These are phyloP conservation scores for Nicotiana otophora DNA, from an alignment of 257 asterid species.

Conservation along the genomic window DNA sequence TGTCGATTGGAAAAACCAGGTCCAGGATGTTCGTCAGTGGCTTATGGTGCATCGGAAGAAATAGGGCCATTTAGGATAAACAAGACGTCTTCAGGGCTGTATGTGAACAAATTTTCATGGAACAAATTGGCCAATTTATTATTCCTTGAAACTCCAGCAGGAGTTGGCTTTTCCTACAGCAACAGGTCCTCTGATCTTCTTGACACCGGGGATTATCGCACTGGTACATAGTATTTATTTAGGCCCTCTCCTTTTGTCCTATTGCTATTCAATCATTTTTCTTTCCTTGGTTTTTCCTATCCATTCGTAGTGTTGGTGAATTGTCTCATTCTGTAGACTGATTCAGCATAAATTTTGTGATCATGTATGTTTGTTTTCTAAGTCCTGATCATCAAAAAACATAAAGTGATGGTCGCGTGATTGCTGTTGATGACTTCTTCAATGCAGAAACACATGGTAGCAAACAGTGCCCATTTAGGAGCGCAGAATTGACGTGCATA, in stretches of 20 bases:
- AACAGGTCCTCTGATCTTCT: slow-evolving; percentile 75
- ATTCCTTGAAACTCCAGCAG: slow-evolving; percentile 90
- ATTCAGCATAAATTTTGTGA: background rate
- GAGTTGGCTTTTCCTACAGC: slow-evolving; percentile 86
- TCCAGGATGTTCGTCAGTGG: slow-evolving; percentile 97
- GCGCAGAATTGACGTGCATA: background rate
- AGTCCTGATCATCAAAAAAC: background rate
- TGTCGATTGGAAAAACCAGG: slow-evolving; percentile 30
- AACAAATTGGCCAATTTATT: slow-evolving; percentile 71
- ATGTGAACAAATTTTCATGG: slow-evolving; percentile 80
- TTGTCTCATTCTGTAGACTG: background rate
- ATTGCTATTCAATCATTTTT: background rate
- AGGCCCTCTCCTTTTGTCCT: background rate
- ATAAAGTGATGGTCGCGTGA: background rate
- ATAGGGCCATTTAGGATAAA: slow-evolving; percentile 80
- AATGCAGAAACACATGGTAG: background rate
- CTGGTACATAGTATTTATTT: slow-evolving; percentile 36
- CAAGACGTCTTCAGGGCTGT: slow-evolving; percentile 53
- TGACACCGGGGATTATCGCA: slow-evolving; percentile 80
- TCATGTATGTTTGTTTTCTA: background rate
- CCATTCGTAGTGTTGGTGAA: background rate
- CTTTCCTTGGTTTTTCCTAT: background rate
- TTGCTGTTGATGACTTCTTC: background rate
- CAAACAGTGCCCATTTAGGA: background rate
- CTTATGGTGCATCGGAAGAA: slow-evolving; percentile 97